Conservation (phyloP, 345 rosid species). For the Trapa bicornis region DNA sequence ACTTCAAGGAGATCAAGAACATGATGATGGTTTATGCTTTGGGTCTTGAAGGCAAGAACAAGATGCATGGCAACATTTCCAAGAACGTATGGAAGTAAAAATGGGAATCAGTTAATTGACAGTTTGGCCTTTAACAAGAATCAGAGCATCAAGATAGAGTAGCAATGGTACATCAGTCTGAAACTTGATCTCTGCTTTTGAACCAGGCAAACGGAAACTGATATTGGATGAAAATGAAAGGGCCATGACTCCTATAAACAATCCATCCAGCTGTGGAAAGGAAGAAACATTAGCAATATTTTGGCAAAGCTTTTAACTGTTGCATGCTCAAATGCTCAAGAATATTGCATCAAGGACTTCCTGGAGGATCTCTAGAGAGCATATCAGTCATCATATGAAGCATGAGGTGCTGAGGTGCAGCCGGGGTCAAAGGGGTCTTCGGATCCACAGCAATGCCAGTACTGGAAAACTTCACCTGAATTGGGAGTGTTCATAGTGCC, state of each 20-base stretch:
- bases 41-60: too few species aligned
- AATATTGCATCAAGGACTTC: background rate
- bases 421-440: conserved; percentile 87
- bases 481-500: conserved; percentile 80
- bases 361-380: background rate
- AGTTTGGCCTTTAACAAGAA: background rate
- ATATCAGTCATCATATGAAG: conserved; percentile 65
- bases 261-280: background rate
- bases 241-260: background rate
- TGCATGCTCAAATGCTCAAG: background rate
- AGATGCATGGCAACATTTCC: background rate
- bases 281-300: background rate
- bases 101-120: too few species aligned
- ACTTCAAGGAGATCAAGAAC: background rate
- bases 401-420: conserved; percentile 71
- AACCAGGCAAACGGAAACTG: background rate
- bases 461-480: conserved; percentile 56
- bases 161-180: background rate
- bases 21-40: background rate
- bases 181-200: background rate
- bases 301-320: background rate
- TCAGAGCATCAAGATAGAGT: background rate
- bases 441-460: conserved; percentile 95
- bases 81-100: background rate
- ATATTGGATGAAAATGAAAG: background rate